Base-by-base conservation (phyloP, 768 basidiomycete genomes). In the Lentinula lateritia region DNA sequence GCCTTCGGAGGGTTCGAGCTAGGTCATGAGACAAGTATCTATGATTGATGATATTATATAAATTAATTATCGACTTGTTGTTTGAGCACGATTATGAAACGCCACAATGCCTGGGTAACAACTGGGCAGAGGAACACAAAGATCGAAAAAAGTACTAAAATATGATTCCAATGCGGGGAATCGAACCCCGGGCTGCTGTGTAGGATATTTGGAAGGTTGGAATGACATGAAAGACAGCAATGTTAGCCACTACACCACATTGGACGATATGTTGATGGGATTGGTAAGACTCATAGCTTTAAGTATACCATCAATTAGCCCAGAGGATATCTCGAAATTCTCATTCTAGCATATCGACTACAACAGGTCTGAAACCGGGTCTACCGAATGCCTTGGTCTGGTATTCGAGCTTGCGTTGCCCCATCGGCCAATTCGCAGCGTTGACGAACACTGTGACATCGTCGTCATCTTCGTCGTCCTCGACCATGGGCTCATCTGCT, bases 371-470 rank as follows among this genome's bases (percentile, higher is more conserved):
- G 39, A 78, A 77, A 1, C 78, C 77, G 2, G 71, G 73, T 4
- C 78, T 79, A 38, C 76, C 81, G 64, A 74, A 75, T 3, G 58
- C 62, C 15, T 70, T 63, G 50, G 63, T 66, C 13, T 56, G 50
- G 15, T 13, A 52, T 12, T 60, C 43, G 20, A 23, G 63, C 5
- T 68, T 67, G 1, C 64, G 62, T 2, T 60, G 54, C 0, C 77
- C 78, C 15, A 69, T 58, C 1, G 79, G 77, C 66, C 66, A 74
- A 62, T 74, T 78, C 3, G 80, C 74, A 5, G 76, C 80, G 62
- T 82, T 81, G 15, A 79, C 75, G 61, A 82, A 81, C 4, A 79
- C 75, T 0, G 80, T 81, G 13, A 52, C 12, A 13, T 48, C 20
- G 42, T 53, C 55, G 18, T n/a, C 38, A 7, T 3, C 45, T 7